Base-by-base conservation (phyloP, 768 basidiomycete genomes). In the Mycena venus region DNA sequence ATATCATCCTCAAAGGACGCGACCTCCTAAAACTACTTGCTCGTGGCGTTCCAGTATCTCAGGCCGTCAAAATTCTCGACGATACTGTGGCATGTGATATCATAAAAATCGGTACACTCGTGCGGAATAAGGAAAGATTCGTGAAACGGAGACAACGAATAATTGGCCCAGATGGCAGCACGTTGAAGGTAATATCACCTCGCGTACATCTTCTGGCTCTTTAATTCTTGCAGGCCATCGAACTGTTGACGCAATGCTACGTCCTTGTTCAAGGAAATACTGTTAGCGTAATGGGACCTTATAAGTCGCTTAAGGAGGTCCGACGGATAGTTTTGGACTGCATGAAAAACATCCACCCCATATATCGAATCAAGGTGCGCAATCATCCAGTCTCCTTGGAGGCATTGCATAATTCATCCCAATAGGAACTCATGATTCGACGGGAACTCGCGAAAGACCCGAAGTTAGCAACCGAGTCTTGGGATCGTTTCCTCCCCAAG, bases 331-430 rank as follows among this genome's bases (percentile, higher is more conserved):
- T 99, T n/a, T 83, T 99, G 49, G 98, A 99, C 81, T 99, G 98
- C 86, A 99, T 99, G 98, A 97, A 94, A 86, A 99, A 99, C 82
- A 94, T 99, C 66, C 98, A 99, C 80, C 98, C 98, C 2, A 99
- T 99, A 81, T 99, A 99, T 82, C 93, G 97, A 78, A 99, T 99
- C 84, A 99, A 99, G 85, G 97, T 95, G 47, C 25, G 78, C 64
- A n/a, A 7, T 11, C 25, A 27, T 49, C 14, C 23, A 34, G 55
- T 34, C 34, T 51, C 34, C 31, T 25, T 44, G 34, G 7, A n/a
- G 44, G 29, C n/a, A 17, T 21, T 15, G 19, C 38, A 40, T 66
- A 32, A 72, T 72, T 75, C 49, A 34, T 34, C 34, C 40, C 75
- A 60, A 10, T 78, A 97, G 97, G 98, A 99, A 85, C 89, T 99